A percentile compares a stretch with the other conserved stretches of the same genome.
Conservation (phyloP, 345 rosid genomes). For the Populus tremula region DNA sequence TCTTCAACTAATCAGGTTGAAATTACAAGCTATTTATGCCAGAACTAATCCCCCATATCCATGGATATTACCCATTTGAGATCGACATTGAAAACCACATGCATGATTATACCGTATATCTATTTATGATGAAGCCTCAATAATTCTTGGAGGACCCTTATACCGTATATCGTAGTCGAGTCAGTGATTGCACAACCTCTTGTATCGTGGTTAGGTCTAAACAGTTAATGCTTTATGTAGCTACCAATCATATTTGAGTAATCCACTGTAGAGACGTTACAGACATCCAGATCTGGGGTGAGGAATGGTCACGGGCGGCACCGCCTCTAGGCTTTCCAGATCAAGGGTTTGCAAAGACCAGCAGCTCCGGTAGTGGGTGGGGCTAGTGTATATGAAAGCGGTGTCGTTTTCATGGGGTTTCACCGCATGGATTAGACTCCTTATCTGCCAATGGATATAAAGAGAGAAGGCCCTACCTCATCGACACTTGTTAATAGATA, state of each 20-base stretch:
- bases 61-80: no score
- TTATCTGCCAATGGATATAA: conserved; percentile 3
- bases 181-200: background rate
- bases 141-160: background rate
- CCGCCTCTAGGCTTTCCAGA: background rate
- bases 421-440: background rate
- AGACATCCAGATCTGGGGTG: background rate
- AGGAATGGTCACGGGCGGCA: background rate
- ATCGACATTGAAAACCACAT: no score
- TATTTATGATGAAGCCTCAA: background rate
- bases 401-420: background rate
- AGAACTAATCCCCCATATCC: no score
- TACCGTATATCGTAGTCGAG: background rate
- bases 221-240: background rate
- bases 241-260: background rate
- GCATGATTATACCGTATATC: background rate
- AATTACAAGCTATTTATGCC: no score
- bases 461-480: background rate
- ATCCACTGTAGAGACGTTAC: background rate
- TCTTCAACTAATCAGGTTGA: no score
- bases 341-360: background rate
- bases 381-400: background rate
- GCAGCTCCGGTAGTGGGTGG: background rate
- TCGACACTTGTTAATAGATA: background rate
- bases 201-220: background rate